These are phyloP conservation scores for Quercus ilex DNA, from an alignment of 306 rosid genomes.

Conservation along the genomic window DNA sequence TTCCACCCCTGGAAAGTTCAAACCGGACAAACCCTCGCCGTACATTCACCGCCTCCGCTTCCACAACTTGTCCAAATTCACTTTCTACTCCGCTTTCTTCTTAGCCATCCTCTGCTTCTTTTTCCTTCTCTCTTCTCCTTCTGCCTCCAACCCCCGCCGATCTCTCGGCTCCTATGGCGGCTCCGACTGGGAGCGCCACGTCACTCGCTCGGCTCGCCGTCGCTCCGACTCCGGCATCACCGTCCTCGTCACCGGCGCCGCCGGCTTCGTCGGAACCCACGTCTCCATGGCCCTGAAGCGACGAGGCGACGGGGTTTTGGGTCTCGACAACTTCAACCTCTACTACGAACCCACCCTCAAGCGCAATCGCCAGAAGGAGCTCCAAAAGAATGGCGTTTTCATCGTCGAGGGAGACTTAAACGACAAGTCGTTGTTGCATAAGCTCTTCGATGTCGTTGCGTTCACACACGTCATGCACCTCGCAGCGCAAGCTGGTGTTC, in stretches of 20 bases:
- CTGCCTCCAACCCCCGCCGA: conserved; percentile 36
- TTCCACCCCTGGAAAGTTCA: conserved; percentile 76
- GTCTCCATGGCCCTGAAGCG: conserved; percentile 68
- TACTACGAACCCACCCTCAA: conserved; percentile 72
- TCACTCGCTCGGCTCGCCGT: conserved; percentile 50
- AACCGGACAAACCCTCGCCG: conserved; percentile 56
- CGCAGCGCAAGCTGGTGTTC: conserved; percentile 86
- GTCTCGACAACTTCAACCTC: conserved; percentile 70
- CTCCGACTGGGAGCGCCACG: conserved; percentile 68
- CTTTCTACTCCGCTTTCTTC: conserved; percentile 58
- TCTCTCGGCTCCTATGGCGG: conserved; percentile 63
- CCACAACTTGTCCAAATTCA: conserved; percentile 49
- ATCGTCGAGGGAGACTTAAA: conserved; percentile 84
- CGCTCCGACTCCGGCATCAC: conserved; percentile 35
- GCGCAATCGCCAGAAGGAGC: conserved; percentile 61
- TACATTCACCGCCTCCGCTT: conserved; percentile 58
- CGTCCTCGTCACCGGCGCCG: conserved; percentile 79
- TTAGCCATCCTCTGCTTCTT: conserved; percentile 41
- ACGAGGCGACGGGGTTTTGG: conserved; percentile 82
- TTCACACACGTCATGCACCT: conserved; percentile 85
- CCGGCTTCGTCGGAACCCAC: conserved; percentile 81
- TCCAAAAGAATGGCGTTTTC: conserved; percentile 70
- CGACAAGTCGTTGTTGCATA: conserved; percentile 46
- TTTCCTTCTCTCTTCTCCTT: conserved; percentile 37
- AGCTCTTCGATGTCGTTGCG: conserved; percentile 79